Conservation (phyloP, 2,329 filamentous ascomycete species). For the Neonectria magnoliae region DNA sequence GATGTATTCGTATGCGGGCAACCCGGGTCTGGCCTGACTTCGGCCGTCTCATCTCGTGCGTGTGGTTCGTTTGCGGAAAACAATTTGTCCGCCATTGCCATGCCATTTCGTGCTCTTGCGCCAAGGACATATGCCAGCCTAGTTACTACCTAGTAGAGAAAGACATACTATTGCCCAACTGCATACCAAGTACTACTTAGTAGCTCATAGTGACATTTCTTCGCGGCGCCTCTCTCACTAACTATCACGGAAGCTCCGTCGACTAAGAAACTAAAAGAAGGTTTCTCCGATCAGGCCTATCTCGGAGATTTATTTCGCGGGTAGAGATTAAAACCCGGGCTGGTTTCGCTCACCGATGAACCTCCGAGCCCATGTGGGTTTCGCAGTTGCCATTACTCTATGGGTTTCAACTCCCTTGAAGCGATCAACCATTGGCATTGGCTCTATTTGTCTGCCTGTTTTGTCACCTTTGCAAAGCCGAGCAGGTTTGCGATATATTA, state of each 20-base stretch:
- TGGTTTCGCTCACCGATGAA: constrained; percentile 40
- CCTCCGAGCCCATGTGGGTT: constrained; percentile 42
- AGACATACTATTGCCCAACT: not conserved
- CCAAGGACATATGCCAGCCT: no score
- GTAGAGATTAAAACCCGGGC: constrained; percentile 13
- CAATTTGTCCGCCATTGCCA: constrained; percentile 5
- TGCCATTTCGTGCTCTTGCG: not conserved
- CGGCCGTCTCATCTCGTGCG: not conserved
- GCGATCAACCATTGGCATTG: constrained; percentile 5
- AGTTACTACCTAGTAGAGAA: not conserved
- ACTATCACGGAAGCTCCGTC: not conserved
- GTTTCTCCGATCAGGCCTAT: constrained; percentile 23
- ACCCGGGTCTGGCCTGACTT: not conserved
- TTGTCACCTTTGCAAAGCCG: constrained; percentile 12
- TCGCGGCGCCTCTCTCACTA: not conserved
- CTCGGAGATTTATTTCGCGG: constrained; percentile 19
- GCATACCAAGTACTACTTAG: not conserved
- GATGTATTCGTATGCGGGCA: not conserved
- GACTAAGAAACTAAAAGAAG: not conserved
- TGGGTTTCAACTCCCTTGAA: constrained; percentile 10
- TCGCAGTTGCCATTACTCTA: constrained; percentile 22
- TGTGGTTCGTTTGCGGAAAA: constrained; percentile 8
- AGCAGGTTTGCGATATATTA: constrained; percentile 9
- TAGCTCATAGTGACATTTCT: not conserved
- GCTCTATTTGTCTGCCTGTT: constrained; percentile 19